Percentiles rank a stretch among this genome's conserved stretches.
Conservation (phyloP, 78 protist genomes). For the Cyanophora paradoxa region DNA sequence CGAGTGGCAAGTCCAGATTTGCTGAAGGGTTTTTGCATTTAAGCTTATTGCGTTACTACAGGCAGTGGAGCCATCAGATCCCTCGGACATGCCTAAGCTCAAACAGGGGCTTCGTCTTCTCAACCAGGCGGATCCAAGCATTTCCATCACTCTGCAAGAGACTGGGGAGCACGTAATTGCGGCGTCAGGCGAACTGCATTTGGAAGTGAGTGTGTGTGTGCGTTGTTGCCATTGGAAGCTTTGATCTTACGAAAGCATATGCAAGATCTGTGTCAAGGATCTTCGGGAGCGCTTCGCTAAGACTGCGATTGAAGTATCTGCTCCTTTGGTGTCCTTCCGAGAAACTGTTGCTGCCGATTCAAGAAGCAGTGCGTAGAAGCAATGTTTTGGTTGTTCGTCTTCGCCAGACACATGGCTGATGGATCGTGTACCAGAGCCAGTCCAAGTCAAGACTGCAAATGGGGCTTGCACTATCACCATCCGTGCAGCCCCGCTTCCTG, state of each 20-base stretch:
- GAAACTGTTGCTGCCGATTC: constrained; percentile 59
- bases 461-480: constrained; percentile 35
- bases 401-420: too few relatives aligned
- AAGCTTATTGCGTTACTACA: too few relatives aligned
- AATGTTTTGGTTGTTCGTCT: too few relatives aligned
- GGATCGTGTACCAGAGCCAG: too few relatives aligned
- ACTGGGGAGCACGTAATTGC: constrained; percentile 87
- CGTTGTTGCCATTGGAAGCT: too few relatives aligned
- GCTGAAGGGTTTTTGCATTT: too few relatives aligned
- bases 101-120: constrained; percentile 71
- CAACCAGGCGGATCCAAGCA: constrained; percentile 86
- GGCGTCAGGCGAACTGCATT: constrained; percentile 87
- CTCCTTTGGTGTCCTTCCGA: constrained; percentile 86
- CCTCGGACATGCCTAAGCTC: constrained; percentile 45
- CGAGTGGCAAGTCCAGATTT: too few relatives aligned
- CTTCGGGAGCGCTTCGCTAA: too few relatives aligned
- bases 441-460: constrained; percentile 51
- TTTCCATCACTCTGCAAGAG: constrained; percentile 57
- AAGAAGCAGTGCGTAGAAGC: too few relatives aligned
- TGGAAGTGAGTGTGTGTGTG: too few relatives aligned
- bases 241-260: too few relatives aligned
- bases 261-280: too few relatives aligned
- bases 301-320: constrained; percentile 49
- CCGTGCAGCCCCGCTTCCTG: constrained; percentile 53
- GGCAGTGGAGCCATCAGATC: not conserved